Evolutionary conservation across 2,329 filamentous ascomycete genomes (phyloP).

Genomic region (Pestalotiopsis sp.): DNA sequence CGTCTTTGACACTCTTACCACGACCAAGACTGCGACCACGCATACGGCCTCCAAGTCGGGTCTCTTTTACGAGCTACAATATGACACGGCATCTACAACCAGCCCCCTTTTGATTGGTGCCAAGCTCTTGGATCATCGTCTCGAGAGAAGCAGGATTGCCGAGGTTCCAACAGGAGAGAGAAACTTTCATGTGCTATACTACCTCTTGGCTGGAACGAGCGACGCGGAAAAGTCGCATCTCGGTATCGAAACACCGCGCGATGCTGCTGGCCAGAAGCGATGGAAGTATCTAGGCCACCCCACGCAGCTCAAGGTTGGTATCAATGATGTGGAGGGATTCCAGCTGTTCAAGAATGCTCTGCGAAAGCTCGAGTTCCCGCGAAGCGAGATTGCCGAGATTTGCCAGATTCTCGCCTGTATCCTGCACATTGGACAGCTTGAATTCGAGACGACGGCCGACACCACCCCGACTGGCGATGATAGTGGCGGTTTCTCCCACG

Average conservation of each 20-base stretch:
- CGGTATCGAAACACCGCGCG: slow-evolving; percentile 51
- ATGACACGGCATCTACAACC: slow-evolving; percentile 83
- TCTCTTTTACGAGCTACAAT: slow-evolving; percentile 94
- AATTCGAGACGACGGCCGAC: slow-evolving; percentile 81
- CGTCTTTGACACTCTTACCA: slow-evolving; percentile 93
- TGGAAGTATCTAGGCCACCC: slow-evolving; percentile 98
- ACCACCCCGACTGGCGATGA: slow-evolving; percentile 84
- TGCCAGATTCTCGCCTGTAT: slow-evolving; percentile 94
- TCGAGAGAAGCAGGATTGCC: slow-evolving; percentile 89
- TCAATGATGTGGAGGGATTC: slow-evolving; percentile 95
- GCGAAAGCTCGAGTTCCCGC: slow-evolving; percentile 90
- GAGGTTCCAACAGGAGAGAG: slow-evolving; percentile 93
- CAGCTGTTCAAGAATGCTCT: slow-evolving; percentile 97
- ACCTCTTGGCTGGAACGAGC: slow-evolving; percentile 90
- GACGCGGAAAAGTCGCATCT: slow-evolving; percentile 88
- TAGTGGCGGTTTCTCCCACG: slow-evolving; percentile 94
- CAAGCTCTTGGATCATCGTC: slow-evolving; percentile 89
- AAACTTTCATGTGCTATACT: slow-evolving; percentile 96
- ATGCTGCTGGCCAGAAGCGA: slow-evolving; percentile 65
- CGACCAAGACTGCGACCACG: slow-evolving; percentile 94
- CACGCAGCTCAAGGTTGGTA: slow-evolving; percentile 93
- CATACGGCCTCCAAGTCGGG: slow-evolving; percentile 95
- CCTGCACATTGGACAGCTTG: slow-evolving; percentile 95
- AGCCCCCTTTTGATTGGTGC: slow-evolving; percentile 90
- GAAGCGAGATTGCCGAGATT: slow-evolving; percentile 92